Evolutionary conservation across 2,329 filamentous ascomycete genomes (phyloP).

Genomic region (Nemania abortiva): DNA sequence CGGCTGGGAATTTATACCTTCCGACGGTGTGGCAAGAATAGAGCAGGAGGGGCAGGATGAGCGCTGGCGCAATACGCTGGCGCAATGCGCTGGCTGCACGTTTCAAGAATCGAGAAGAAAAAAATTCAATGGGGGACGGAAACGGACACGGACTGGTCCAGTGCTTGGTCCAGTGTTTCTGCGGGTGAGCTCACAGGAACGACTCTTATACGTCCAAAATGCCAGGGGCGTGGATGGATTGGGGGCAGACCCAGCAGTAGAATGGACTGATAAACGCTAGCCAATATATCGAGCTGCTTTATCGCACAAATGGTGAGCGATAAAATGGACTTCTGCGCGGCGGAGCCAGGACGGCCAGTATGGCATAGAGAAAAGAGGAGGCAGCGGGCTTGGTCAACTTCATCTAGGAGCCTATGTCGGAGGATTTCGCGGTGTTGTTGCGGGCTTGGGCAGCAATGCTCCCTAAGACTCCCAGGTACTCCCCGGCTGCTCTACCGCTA

Average conservation of each 20-base stretch:
- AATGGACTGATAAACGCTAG: slow-evolving; percentile 36
- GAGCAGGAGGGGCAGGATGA: slow-evolving; percentile 36
- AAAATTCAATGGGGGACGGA: slow-evolving; percentile 42
- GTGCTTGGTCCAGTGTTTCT: slow-evolving; percentile 46
- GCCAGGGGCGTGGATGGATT: slow-evolving; percentile 41
- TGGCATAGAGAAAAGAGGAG: slow-evolving; percentile 40
- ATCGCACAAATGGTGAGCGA: slow-evolving; percentile 35
- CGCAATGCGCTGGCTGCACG: slow-evolving; percentile 45
- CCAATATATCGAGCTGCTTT: slow-evolving; percentile 35
- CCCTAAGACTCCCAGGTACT: slow-evolving; percentile 50
- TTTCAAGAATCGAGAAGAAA: slow-evolving; percentile 41
- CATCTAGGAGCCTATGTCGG: slow-evolving; percentile 53
- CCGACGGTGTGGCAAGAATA: slow-evolving; percentile 38
- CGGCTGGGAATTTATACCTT: slow-evolving; percentile 40
- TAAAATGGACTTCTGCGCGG: slow-evolving; percentile 33
- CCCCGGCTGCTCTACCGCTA: slow-evolving; percentile 45
- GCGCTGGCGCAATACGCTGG: slow-evolving; percentile 43
- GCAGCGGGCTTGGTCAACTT: slow-evolving; percentile 45
- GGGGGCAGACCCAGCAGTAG: slow-evolving; percentile 46
- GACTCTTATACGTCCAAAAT: slow-evolving; percentile 46
- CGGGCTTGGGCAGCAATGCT: slow-evolving; percentile 58
- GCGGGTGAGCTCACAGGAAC: slow-evolving; percentile 45
- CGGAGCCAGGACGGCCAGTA: slow-evolving; percentile 34
- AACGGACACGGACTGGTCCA: slow-evolving; percentile 41
- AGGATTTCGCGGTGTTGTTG: slow-evolving; percentile 51